Evolutionary conservation across 164 flowering plant species (phyloP), one percentile per base, ranked within the genome.

Genomic region (Aristolochia contorta): DNA sequence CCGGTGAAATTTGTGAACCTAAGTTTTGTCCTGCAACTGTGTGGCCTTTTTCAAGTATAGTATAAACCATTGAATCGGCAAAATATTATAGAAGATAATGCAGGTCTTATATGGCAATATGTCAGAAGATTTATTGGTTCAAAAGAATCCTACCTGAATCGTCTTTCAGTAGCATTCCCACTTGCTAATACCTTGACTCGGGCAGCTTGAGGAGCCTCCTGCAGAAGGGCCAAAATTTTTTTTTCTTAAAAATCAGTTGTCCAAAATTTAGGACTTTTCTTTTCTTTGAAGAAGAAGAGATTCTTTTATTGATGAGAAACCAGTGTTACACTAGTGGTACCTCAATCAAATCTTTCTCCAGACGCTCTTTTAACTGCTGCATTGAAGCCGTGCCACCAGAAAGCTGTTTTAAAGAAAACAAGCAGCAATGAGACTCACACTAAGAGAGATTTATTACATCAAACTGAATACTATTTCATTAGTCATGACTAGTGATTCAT

Each of bases 161-260:
- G 78, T 63, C 98, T 80, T 74, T 92, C 98, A 23, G 89, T 92
- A 48, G 96, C 76, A 75, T 92, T 89, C 53, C 98, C 98, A 75
- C 96, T 92, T 0, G 98, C 91, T 71, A 92, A 71, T 30, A 92
- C 98, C 80, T 92, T 92, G 30, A 92, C 98, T 76, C 98, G 84
- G 45, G 96, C 98, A 65, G 93, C 82, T 74, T 92, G 96, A 75
- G 98, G 98, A 63, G 98, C 84, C 70, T 87, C 96, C 98, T 92
- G 54, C 64, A 82, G 0, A 53, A 22, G 16, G 16, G 2, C 14
- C 4, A 53, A 27, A 1, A 16, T 27, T 27, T 27, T 27, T 27
- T 27, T 27, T 27, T 27, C 5, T 27, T 27, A 5, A 27, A 27
- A 27, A n/a, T 27, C 3, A 27, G 30, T 27, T 27, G 30, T 27